Percentiles rank a stretch among this genome's conserved stretches.
Evolutionary conservation across 1,284 basidiomycete genomes (phyloP).

Genomic region (Moniliophthora roreri): DNA sequence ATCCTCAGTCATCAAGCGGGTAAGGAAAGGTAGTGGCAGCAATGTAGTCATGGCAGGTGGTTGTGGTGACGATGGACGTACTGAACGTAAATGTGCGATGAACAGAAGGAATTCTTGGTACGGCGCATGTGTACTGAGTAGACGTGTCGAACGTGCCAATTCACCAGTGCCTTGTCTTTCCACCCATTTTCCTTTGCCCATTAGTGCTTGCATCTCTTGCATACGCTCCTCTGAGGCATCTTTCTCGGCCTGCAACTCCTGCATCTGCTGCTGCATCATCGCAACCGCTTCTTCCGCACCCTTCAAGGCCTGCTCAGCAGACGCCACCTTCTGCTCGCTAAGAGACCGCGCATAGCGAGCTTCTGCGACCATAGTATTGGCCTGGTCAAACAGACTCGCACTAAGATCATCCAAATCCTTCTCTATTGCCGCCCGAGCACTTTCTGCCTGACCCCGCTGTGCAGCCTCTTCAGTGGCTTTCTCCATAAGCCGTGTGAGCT

Average conservation of each 20-base stretch:
- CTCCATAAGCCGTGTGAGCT: slow-evolving; percentile 94
- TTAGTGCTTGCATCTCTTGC: slow-evolving; percentile 45
- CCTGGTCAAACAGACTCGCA: slow-evolving; percentile 83
- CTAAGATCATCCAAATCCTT: slow-evolving; percentile 93
- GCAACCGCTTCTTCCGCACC: slow-evolving; percentile 86
- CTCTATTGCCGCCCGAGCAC: slow-evolving; percentile 80
- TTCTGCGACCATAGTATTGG: slow-evolving; percentile 92
- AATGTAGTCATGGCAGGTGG: slow-evolving; percentile 67
- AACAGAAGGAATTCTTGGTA: slow-evolving; percentile 89
- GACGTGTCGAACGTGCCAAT: slow-evolving; percentile 32
- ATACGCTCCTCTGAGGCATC: slow-evolving; percentile 55
- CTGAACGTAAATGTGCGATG: slow-evolving; percentile 75
- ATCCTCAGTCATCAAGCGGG: slow-evolving; percentile 84
- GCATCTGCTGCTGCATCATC: slow-evolving; percentile 85
- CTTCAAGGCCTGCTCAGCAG: slow-evolving; percentile 79
- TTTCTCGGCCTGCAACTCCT: slow-evolving; percentile 64
- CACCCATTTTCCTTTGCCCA: slow-evolving; percentile 73
- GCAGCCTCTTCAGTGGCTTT: slow-evolving; percentile 93
- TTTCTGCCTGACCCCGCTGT: slow-evolving; percentile 87
- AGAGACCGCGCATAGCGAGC: slow-evolving; percentile 75
- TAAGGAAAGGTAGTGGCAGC: slow-evolving; percentile 81
- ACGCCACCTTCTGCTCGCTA: slow-evolving; percentile 82
- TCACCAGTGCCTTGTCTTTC: slow-evolving; percentile 32
- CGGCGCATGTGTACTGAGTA: slow-evolving; percentile 72
- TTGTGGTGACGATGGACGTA: slow-evolving; percentile 59